phyloP scores from a whole-genome alignment of 345 rosid genomes.

The Pugionium cornutum region DNA sequence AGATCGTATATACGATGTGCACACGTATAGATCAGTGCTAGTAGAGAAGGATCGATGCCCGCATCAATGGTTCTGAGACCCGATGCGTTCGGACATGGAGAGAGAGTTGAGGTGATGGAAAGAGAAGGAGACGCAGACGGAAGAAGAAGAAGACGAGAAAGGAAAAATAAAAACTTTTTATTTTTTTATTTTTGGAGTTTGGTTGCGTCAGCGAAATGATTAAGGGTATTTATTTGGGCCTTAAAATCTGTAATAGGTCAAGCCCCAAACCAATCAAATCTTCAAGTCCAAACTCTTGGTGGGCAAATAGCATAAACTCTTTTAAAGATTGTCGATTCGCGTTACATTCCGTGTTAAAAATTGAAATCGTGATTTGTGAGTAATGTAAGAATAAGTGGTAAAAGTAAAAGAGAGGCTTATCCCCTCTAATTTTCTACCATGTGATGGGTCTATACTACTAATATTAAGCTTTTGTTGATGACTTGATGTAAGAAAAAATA shows the following conservation, averaged over 20 bases:
- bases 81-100: constrained; percentile 36
- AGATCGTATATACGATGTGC: constrained; percentile 21
- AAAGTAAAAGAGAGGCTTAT: too few species aligned
- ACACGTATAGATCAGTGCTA: constrained; percentile 34
- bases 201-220: constrained; percentile 42
- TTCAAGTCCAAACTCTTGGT: too few species aligned
- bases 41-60: constrained; percentile 34
- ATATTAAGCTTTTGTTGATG: too few species aligned
- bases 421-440: too few species aligned
- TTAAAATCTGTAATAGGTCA: background rate
- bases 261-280: constrained; percentile 3
- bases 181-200: constrained; percentile 29
- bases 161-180: background rate
- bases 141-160: constrained; percentile 13
- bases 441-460: too few species aligned
- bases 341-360: too few species aligned
- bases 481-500: too few species aligned
- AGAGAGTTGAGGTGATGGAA: background rate
- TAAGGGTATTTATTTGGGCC: constrained; percentile 23
- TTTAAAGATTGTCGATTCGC: too few species aligned
- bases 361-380: too few species aligned
- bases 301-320: too few species aligned
- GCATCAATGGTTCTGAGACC: constrained; percentile 30
- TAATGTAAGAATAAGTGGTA: too few species aligned
- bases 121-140: constrained; percentile 5